Base-by-base conservation (phyloP, 495 filamentous ascomycete species). In the Monascus purpureus region DNA sequence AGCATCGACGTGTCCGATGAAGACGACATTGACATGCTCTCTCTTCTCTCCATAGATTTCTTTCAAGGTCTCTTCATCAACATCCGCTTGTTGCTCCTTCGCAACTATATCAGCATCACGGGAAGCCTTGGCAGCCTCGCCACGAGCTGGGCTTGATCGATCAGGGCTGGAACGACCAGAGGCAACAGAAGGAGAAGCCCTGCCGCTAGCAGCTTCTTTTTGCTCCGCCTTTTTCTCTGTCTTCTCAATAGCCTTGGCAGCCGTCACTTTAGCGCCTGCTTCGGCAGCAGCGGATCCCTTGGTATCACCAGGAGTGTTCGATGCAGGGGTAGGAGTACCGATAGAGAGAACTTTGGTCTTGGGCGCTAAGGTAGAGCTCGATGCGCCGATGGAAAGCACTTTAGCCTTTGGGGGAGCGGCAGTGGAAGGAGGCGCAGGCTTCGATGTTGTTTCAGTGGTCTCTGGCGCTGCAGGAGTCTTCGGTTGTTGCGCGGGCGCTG, bases 11-110 rank as follows among this genome's bases (percentile, higher is more conserved):
- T 95, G 90, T 31, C 90, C 90, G 46, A 97, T 82, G 67, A 97
- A 97, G 36, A 97, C 93, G 30, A 96, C 73, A 52, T 97, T 97
- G 39, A 99, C 77, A 49, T 99, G 90, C 56, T 99, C 90, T 57
- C 59, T 57, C 39, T 49, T 52, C 37, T 96, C 94, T 43, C 90
- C 90, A 55, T 96, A 96, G 25, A 99, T 84, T 57, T 96, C 90
- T 50, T 84, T 82, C 36, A 99, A 60, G 0, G 82, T 82, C 26
- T 81, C 80, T 15, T 93, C 84, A 40, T 96, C 90, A 2, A 99
- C 77, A 55, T 92, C 84, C 13, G 82, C 85, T 9, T 71, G 65
- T 46, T 96, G 90, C 45, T 86, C 81, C 54, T 86, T 82, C 22
- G 75, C 71, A 24, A 99, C 86, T 11, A 79, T 78, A 55, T 94